These are phyloP conservation scores for Lepiota subincarnata DNA, from an alignment of 768 basidiomycete species.

Conservation along the genomic window DNA sequence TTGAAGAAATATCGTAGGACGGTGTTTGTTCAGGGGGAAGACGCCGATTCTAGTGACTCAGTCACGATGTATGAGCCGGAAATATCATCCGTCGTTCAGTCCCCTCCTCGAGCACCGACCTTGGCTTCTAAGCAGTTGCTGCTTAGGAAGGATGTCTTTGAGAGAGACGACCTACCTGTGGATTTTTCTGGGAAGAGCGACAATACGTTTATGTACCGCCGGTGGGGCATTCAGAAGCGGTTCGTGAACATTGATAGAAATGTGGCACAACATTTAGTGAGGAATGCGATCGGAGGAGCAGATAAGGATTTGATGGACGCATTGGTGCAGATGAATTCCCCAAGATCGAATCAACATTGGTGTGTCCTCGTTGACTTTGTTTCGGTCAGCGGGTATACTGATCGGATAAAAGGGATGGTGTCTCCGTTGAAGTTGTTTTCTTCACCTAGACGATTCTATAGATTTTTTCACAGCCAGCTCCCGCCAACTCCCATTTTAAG, in stretches of 20 bases:
- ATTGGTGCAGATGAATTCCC: slow-evolving; percentile 33
- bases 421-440: slow-evolving; percentile 23
- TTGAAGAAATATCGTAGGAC: slow-evolving; percentile 17
- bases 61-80: slow-evolving; percentile 2
- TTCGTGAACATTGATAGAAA: slow-evolving; percentile 40
- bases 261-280: slow-evolving; percentile 44
- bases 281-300: slow-evolving; percentile 54
- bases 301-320: slow-evolving; percentile 37
- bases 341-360: slow-evolving; percentile 36
- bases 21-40: slow-evolving; percentile 4
- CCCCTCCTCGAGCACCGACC: not conserved
- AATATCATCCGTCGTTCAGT: not conserved
- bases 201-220: slow-evolving; percentile 29
- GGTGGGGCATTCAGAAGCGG: slow-evolving; percentile 34
- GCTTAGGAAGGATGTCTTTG: slow-evolving; percentile 10
- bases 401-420: slow-evolving; percentile 20
- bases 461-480: too few relatives aligned
- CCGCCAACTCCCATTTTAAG: too few relatives aligned
- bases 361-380: slow-evolving; percentile 16
- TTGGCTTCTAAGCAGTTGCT: not conserved
- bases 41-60: not conserved
- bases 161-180: slow-evolving; percentile 29
- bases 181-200: slow-evolving; percentile 21
- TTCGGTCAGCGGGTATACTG: not conserved
- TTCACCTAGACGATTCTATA: slow-evolving; percentile 17